phyloP scores from a whole-genome alignment of 345 rosid species.

The Aquilaria yunnanensis region DNA sequence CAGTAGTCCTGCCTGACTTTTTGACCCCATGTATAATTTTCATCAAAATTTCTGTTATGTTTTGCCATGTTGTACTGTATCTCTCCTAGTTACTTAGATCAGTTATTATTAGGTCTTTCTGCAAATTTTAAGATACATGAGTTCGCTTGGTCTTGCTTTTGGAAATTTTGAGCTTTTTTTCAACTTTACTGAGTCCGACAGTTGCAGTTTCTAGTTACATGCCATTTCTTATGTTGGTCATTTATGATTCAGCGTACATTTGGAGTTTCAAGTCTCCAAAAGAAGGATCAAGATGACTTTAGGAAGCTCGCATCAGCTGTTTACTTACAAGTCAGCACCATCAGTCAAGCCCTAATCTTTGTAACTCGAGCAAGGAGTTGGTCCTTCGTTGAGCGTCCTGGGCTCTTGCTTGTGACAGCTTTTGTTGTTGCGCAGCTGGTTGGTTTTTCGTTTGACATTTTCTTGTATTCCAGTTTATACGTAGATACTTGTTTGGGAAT shows the following conservation, averaged over 20 bases:
- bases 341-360: conserved; percentile 66
- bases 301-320: conserved; percentile 51
- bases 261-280: conserved; percentile 48
- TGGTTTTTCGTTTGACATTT: conserved; percentile 10
- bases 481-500: background rate
- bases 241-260: conserved; percentile 31
- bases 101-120: no score
- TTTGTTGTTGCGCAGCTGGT: conserved; percentile 50
- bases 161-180: background rate
- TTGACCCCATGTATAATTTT: no score
- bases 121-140: no score
- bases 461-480: background rate
- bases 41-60: no score
- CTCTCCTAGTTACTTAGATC: no score
- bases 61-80: no score
- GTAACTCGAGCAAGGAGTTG: conserved; percentile 55
- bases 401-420: conserved; percentile 38
- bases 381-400: conserved; percentile 54
- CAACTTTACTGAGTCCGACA: background rate
- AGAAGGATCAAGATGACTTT: conserved; percentile 19
- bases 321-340: conserved; percentile 60
- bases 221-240: no score
- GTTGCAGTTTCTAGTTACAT: no score
- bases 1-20: no score
- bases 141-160: no score